phyloP scores from a whole-genome alignment of 108 stramenopile genomes.

The Chaetoceros tenuissimus region DNA sequence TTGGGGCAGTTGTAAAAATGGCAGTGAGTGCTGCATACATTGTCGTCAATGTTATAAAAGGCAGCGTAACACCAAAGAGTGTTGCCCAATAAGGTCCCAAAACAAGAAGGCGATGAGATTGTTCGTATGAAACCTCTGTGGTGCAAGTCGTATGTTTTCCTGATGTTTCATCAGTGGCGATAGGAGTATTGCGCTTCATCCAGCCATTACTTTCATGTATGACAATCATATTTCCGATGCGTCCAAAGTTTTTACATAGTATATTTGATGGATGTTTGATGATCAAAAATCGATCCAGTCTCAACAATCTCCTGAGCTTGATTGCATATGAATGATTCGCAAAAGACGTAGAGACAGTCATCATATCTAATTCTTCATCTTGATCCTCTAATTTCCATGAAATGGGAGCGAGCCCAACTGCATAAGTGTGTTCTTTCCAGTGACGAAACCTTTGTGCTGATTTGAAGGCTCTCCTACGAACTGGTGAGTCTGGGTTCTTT shows the following conservation, averaged over 20 bases:
- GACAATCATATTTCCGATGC: background rate
- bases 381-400: conserved; percentile 25
- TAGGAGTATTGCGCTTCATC: background rate
- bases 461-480: no score
- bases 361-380: conserved; percentile 5
- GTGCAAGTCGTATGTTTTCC: background rate
- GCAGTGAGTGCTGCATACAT: conserved; percentile 22
- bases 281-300: conserved; percentile 10
- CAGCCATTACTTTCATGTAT: background rate
- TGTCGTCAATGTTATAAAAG: conserved; percentile 23
- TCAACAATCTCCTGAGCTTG: conserved; percentile 4
- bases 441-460: conserved; percentile 30
- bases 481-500: no score
- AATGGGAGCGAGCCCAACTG: conserved; percentile 40
- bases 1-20: background rate
- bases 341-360: background rate
- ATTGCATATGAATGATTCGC: background rate
- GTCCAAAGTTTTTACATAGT: background rate
- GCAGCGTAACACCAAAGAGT: conserved; percentile 18
- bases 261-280: background rate
- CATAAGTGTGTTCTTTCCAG: conserved; percentile 42
- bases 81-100: conserved; percentile 54
- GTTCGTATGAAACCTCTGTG: background rate
- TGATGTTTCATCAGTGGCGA: background rate
- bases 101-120: conserved; percentile 11